Conservation (phyloP, 2,329 filamentous ascomycete genomes). For the Monosporascus sp. region DNA sequence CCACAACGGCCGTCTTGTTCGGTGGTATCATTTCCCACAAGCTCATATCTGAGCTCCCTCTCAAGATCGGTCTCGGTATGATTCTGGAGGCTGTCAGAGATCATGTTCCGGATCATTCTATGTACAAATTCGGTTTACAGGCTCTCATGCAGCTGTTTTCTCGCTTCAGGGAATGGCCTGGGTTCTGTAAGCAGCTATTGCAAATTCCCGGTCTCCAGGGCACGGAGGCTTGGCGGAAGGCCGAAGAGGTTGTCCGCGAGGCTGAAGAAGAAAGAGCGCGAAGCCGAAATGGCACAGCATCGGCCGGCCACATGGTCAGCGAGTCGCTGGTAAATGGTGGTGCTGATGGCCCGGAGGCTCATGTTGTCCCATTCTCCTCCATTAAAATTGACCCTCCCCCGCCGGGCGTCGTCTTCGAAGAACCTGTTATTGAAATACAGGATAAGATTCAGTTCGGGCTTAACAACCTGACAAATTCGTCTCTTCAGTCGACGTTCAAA, state of each 20-base stretch:
- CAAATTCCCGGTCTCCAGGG: slow-evolving; percentile 77
- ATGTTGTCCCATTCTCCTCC: slow-evolving; percentile 68
- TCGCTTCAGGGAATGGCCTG: slow-evolving; percentile 89
- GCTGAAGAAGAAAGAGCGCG: slow-evolving; percentile 56
- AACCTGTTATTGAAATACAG: slow-evolving; percentile 78
- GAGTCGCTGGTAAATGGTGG: slow-evolving; percentile 65
- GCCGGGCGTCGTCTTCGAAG: slow-evolving; percentile 62
- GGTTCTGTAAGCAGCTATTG: slow-evolving; percentile 80
- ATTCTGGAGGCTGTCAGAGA: slow-evolving; percentile 94
- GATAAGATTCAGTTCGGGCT: slow-evolving; percentile 93
- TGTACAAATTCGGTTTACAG: slow-evolving; percentile 98
- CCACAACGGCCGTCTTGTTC: slow-evolving; percentile 93
- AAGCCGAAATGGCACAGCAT: slow-evolving; percentile 47
- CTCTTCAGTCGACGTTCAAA: slow-evolving; percentile 75
- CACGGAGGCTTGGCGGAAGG: slow-evolving; percentile 78
- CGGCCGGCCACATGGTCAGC: slow-evolving; percentile 28
- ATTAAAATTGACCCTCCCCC: slow-evolving; percentile 70
- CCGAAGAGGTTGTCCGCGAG: slow-evolving; percentile 72
- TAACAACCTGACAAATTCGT: slow-evolving; percentile 92
- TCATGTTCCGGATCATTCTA: slow-evolving; percentile 73
- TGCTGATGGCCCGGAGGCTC: slow-evolving; percentile 61
- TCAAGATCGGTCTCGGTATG: slow-evolving; percentile 94
- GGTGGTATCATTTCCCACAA: slow-evolving; percentile 94
- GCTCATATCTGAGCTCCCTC: slow-evolving; percentile 80
- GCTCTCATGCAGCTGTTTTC: slow-evolving; percentile 83